Conservation (phyloP, 2,329 filamentous ascomycete genomes). For the Colletotrichum gigasporum region DNA sequence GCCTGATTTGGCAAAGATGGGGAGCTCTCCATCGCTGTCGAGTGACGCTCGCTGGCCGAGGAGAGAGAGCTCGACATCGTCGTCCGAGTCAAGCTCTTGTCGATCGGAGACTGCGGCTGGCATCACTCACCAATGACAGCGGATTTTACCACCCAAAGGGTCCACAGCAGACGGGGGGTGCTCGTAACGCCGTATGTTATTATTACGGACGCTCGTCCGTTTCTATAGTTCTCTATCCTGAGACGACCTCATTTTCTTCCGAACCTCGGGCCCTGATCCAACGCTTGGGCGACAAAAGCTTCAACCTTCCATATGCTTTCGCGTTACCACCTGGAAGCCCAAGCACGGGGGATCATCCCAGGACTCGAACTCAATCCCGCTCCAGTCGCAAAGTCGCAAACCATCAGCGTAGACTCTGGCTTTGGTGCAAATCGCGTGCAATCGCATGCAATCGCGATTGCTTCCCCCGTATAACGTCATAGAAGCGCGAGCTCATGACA, state of each 20-base stretch:
- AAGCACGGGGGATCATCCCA: constrained; percentile 18
- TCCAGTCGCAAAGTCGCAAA: constrained; percentile 6
- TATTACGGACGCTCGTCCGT: constrained; percentile 26
- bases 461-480: constrained; percentile 18
- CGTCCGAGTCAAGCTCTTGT: constrained; percentile 26
- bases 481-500: constrained; percentile 13
- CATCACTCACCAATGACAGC: constrained; percentile 6
- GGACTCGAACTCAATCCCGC: constrained; percentile 6
- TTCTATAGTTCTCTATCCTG: neutral
- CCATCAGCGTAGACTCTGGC: neutral
- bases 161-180: constrained; percentile 1
- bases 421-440: constrained; percentile 8
- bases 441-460: constrained; percentile 10
- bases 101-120: constrained; percentile 7
- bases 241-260: constrained; percentile 16
- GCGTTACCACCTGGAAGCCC: constrained; percentile 3
- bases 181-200: constrained; percentile 11
- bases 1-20: constrained; percentile 4
- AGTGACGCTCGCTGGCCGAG: neutral
- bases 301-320: constrained; percentile 9
- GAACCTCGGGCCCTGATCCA: constrained; percentile 10
- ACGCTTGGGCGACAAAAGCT: constrained; percentile 10
- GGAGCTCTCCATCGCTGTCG: constrained; percentile 1
- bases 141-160: neutral
- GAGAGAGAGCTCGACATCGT: neutral